Percentiles rank a stretch among this genome's conserved stretches.
phyloP scores from a whole-genome alignment of 192 early-diverging fungal genomes.

The Backusella mclennaniae region DNA sequence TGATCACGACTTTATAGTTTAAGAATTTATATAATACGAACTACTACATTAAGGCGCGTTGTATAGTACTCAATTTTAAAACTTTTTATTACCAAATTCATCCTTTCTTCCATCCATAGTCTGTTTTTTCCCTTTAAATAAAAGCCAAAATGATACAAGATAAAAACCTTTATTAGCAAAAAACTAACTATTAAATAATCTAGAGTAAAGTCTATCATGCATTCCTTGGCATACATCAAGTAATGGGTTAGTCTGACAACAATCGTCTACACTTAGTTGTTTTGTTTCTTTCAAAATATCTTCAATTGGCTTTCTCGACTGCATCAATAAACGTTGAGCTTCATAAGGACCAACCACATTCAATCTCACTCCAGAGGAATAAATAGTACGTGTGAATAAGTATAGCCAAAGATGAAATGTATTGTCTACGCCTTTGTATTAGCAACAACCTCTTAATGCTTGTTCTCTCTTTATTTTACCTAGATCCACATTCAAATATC shows the following conservation, averaged over 20 bases:
- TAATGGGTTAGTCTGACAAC: slow-evolving; percentile 65
- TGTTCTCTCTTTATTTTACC: slow-evolving; percentile 37
- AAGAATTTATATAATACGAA: no score
- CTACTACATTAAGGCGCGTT: no score
- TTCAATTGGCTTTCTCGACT: slow-evolving; percentile 52
- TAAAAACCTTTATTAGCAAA: background rate
- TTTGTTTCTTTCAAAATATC: slow-evolving; percentile 46
- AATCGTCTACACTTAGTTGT: slow-evolving; percentile 49
- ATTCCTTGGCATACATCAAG: slow-evolving; percentile 76
- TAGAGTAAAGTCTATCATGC: slow-evolving; percentile 75
- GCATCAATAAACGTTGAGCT: slow-evolving; percentile 72
- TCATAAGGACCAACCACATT: slow-evolving; percentile 89
- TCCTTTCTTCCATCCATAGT: no score
- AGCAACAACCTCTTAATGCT: background rate
- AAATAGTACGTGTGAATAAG: slow-evolving; percentile 80
- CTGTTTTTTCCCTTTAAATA: no score
- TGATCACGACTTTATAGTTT: no score
- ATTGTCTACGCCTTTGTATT: slow-evolving; percentile 46
- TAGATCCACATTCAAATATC: slow-evolving; percentile 48
- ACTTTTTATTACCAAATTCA: no score
- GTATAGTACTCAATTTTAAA: no score
- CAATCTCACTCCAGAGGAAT: slow-evolving; percentile 85
- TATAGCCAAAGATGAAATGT: slow-evolving; percentile 78
- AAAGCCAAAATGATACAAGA: background rate
- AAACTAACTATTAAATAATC: slow-evolving; percentile 75